Conservation (phyloP, 768 basidiomycete species). For the Lentinula aciculospora region DNA sequence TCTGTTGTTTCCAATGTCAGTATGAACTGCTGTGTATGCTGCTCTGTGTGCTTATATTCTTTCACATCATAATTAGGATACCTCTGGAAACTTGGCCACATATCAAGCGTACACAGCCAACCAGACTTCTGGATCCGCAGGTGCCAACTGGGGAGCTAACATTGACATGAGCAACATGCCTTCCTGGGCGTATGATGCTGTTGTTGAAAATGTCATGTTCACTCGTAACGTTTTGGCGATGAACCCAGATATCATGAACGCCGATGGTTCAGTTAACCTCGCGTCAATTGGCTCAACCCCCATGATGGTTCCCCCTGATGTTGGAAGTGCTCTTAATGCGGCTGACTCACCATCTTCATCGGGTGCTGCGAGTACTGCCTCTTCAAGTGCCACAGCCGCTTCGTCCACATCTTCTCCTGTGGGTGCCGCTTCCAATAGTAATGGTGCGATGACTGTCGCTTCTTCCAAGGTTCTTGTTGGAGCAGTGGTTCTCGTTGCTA, state of each 20-base stretch:
- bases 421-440: too few relatives aligned
- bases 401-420: too few relatives aligned
- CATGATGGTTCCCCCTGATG: slow-evolving; percentile 56
- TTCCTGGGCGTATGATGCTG: slow-evolving; percentile 40
- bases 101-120: slow-evolving; percentile 47
- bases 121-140: slow-evolving; percentile 43
- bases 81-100: slow-evolving; percentile 45
- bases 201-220: slow-evolving; percentile 55
- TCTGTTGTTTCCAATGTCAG: slow-evolving; percentile 30
- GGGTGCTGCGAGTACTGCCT: slow-evolving; percentile 12
- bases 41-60: background rate
- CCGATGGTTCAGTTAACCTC: slow-evolving; percentile 48
- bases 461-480: slow-evolving; percentile 47
- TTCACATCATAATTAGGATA: slow-evolving; percentile 24
- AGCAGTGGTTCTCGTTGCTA: slow-evolving; percentile 37
- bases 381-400: slow-evolving; percentile 20
- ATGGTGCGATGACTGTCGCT: slow-evolving; percentile 40
- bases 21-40: background rate
- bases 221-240: slow-evolving; percentile 36
- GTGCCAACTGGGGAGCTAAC: slow-evolving; percentile 56
- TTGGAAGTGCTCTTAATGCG: slow-evolving; percentile 36
- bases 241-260: slow-evolving; percentile 46
- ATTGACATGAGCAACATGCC: slow-evolving; percentile 55
- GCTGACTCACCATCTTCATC: slow-evolving; percentile 12
- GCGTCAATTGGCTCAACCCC: slow-evolving; percentile 35